Evolutionary conservation across 2,329 filamentous ascomycete genomes (phyloP), one percentile per base, ranked within the genome.

Genomic region (Cadophora sp.): DNA sequence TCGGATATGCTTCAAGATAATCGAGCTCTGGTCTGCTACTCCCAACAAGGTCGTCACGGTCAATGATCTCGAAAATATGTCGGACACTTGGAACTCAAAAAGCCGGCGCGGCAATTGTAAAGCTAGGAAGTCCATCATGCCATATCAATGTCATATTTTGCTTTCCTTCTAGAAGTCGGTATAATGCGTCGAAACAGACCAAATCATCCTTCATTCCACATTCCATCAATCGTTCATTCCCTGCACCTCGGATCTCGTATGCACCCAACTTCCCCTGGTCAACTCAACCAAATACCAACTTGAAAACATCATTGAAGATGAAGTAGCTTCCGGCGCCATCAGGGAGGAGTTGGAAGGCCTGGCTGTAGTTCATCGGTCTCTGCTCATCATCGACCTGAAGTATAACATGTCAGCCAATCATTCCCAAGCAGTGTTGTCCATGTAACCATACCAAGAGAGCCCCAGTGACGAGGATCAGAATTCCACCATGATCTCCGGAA

Each of bases 301-400:
- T 92, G 89, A 98, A 98, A 80, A 98, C 83, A 81, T 98, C 95
- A 85, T 98, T 97, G 84, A 90, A 91, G 79, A 98, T 92, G 80
- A 88, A 97, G 85, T 91, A 97, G 82, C 86, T 89, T 75, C 89
- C 91, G 62, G 77, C 73, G 31, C 81, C 81, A 65, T 93, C 91
- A 69, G 89, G 90, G 73, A 89, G 81, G 71, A 98, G 90, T 81
- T 97, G 92, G 87, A 98, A 98, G 66, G 87, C 83, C 83, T 98
- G 94, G 66, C 90, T 90, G 83, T 94, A 99, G 86, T 88, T 94
- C 91, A 97, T 96, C 55, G 93, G 92, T 77, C 89, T 89, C 80
- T 92, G 85, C 81, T 94, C 89, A 74, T 94, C 94, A 73, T 97
- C 93, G 76, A 97, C 90, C 93, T 97, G 43, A 40, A 59, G n/a